A percentile compares a stretch with the other conserved stretches of the same genome.
phyloP scores from a whole-genome alignment of 179 eudicot genomes.

The Drosera spatulata region DNA sequence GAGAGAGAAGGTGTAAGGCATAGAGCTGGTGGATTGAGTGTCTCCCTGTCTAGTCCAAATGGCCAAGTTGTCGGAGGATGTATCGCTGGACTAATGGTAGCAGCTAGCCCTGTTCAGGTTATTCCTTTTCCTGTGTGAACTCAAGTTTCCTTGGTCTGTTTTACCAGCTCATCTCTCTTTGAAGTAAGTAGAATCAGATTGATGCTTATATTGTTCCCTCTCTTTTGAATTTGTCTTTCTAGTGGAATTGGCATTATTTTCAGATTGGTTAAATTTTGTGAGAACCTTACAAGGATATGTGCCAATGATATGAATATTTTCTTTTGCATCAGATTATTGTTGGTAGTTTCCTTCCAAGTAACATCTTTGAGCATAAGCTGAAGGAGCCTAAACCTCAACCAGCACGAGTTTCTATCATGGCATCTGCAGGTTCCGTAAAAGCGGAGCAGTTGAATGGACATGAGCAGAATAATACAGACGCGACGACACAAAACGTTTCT shows the following conservation, averaged over 20 bases:
- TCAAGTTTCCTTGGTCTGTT: too few relatives aligned
- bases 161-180: too few relatives aligned
- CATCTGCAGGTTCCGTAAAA: constrained; percentile 15
- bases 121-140: too few relatives aligned
- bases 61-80: constrained; percentile 32
- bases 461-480: constrained; percentile 17
- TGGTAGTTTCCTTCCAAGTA: constrained; percentile 51
- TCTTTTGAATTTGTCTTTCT: too few relatives aligned
- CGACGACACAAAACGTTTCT: constrained; percentile 11
- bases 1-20: constrained; percentile 24
- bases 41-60: constrained; percentile 24
- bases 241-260: too few relatives aligned
- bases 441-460: constrained; percentile 31
- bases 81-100: constrained; percentile 29
- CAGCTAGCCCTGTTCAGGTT: constrained; percentile 40
- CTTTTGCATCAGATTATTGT: constrained; percentile 48
- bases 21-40: constrained; percentile 29
- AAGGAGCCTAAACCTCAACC: constrained; percentile 41
- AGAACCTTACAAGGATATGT: too few relatives aligned
- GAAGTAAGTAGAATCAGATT: too few relatives aligned
- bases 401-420: constrained; percentile 14
- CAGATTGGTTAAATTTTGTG: too few relatives aligned
- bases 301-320: too few relatives aligned
- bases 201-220: too few relatives aligned
- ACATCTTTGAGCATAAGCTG: constrained; percentile 30